These are phyloP conservation scores for Teratosphaeria viscida DNA, from an alignment of 2,329 filamentous ascomycete species.

Conservation along the genomic window DNA sequence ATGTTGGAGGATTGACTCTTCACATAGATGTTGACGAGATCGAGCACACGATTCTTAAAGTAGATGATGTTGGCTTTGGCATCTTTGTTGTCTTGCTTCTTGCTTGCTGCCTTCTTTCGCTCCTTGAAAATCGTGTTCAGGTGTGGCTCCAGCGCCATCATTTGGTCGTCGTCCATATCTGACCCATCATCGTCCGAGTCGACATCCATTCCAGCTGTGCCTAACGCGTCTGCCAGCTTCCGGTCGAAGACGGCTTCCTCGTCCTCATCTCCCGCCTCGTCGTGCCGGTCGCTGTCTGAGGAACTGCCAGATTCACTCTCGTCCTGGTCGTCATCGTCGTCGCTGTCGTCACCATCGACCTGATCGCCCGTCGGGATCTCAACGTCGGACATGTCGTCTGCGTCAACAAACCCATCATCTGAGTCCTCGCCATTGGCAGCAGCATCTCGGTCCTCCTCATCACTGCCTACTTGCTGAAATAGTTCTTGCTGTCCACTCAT, in stretches of 20 bases:
- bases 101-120: constrained; percentile 51
- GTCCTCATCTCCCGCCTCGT: constrained; percentile 31
- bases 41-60: constrained; percentile 89
- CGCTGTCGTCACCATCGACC: constrained; percentile 17
- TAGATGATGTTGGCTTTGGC: constrained; percentile 82
- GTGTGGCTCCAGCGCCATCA: constrained; percentile 78
- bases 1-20: constrained; percentile 63
- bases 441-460: constrained; percentile 6
- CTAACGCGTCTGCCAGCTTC: constrained; percentile 66
- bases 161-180: constrained; percentile 92
- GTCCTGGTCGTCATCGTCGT: constrained; percentile 24
- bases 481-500: constrained; percentile 74
- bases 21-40: constrained; percentile 75
- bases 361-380: constrained; percentile 24
- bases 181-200: constrained; percentile 53
- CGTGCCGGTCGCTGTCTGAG: constrained; percentile 25
- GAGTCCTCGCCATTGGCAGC: constrained; percentile 8
- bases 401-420: constrained; percentile 21
- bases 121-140: constrained; percentile 79
- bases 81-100: constrained; percentile 76
- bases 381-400: constrained; percentile 26
- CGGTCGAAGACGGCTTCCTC: constrained; percentile 58
- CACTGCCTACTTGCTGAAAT: constrained; percentile 51
- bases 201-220: constrained; percentile 53
- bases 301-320: constrained; percentile 12